Evolutionary conservation across 805 yeast species (phyloP).

Genomic region (Lipomyces starkeyi): DNA sequence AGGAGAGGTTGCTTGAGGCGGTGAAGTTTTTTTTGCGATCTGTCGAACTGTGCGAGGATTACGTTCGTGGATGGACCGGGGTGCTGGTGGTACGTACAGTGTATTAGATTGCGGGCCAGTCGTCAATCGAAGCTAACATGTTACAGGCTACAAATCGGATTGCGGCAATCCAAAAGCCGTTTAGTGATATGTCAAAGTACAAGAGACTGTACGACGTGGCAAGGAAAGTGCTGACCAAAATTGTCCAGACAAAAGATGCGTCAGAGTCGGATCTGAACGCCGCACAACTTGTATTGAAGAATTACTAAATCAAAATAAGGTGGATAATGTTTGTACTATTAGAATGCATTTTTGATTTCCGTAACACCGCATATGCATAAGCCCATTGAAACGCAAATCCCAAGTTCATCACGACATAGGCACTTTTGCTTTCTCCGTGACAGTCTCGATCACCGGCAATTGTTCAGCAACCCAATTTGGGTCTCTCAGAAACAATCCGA

Average conservation of each 20-base stretch:
- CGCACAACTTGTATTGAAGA: conserved; percentile 46
- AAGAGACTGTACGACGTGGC: conserved; percentile 50
- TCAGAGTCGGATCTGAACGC: conserved; percentile 49
- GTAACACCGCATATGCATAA: conserved; percentile 1
- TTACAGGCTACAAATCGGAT: conserved; percentile 42
- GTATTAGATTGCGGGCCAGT: background rate
- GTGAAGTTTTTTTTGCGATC: conserved; percentile 65
- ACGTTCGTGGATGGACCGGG: conserved; percentile 77
- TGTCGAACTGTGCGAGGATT: conserved; percentile 76
- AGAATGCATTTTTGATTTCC: background rate
- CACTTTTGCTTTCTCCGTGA: conserved; percentile 43
- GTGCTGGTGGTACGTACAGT: conserved; percentile 48
- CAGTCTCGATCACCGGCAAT: conserved; percentile 54
- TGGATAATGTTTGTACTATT: background rate
- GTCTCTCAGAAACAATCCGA: conserved; percentile 74
- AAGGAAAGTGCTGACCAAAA: conserved; percentile 46
- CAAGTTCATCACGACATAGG: background rate
- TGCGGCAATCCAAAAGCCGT: conserved; percentile 10
- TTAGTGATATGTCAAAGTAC: conserved; percentile 41
- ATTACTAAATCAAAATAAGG: conserved; percentile 20
- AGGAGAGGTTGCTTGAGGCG: conserved; percentile 41
- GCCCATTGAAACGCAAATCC: background rate
- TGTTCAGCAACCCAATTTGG: conserved; percentile 81
- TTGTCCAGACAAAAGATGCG: conserved; percentile 45
- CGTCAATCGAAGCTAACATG: background rate